Evolutionary conservation across 2,329 filamentous ascomycete genomes (phyloP).

Genomic region (Colletotrichum sp.): DNA sequence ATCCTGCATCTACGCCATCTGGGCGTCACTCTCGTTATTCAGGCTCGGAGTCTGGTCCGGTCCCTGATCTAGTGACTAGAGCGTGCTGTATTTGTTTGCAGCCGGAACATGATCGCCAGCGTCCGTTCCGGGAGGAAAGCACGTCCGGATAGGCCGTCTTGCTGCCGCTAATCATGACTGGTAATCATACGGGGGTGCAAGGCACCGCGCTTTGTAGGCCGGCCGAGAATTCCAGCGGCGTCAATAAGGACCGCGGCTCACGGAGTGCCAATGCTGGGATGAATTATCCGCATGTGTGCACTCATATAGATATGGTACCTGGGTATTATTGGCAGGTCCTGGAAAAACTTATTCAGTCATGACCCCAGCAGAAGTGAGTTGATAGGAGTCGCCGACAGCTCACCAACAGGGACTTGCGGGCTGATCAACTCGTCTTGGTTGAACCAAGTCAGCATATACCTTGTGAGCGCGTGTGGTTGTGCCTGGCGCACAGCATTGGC

Average conservation of each 20-base stretch:
- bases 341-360: not conserved
- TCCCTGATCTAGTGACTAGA: not conserved
- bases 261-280: not conserved
- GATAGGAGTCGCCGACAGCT: not conserved
- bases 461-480: not conserved
- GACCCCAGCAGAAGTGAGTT: not conserved
- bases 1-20: not conserved
- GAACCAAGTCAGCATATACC: not conserved
- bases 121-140: not conserved
- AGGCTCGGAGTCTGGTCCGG: not conserved
- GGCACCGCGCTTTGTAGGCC: not conserved
- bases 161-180: not conserved
- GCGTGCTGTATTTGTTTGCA: not conserved
- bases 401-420: not conserved
- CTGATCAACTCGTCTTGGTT: not conserved
- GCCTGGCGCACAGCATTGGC: not conserved
- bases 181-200: not conserved
- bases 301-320: not conserved
- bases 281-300: not conserved
- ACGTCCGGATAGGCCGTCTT: not conserved
- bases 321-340: not conserved
- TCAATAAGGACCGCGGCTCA: not conserved
- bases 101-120: not conserved
- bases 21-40: not conserved
- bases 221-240: constrained; percentile 16